Base-by-base conservation (phyloP, 345 rosid genomes). In the Lepidium didymum region DNA sequence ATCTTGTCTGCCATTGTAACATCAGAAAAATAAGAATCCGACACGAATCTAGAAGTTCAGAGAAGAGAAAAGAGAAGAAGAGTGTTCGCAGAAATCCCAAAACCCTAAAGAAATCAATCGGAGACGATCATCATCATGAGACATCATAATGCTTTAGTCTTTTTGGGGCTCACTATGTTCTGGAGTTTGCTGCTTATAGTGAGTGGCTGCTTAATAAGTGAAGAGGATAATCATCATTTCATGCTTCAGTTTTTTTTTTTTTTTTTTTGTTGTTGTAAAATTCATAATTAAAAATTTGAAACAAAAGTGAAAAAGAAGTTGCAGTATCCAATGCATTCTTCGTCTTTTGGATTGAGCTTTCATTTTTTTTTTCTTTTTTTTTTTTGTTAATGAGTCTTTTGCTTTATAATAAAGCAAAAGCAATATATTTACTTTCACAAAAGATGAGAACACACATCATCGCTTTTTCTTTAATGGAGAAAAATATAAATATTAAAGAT, bases 191-290 rank as follows among this genome's bases (percentile, higher is more conserved):
- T 72, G 65, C 53, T 65, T 57, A 57, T 56, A 73, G 54, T 74
- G 77, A 67, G 77, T 67, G 73, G 68, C 50, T 74, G 68, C 50
- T 74, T 74, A 74, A 74, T 74, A 67, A 60, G 77, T 74, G 73
- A 59, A 25, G 77, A 67, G 34, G 73, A 74, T 43, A 60, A 35
- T 74, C 63, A 74, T 74, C 40, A 74, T 60, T 43, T 50, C 71
- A 47, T 29, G 71, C 71, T 68, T 51, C 31, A 3, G n/a, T 38
- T 16, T 13, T 10, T 2, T 27, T 44, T 21, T 6, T 1, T 0
- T 25, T 34, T 34, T 35, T 11, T 25, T 34, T 36, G 43, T 43
- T n/a, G n/a, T n/a, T n/a, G 21, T 67, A 18, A 68, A 60, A 61
- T 61, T 34, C 11, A 38, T 15, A 43, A 44, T 58, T 43, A 18